Evolutionary conservation across 495 filamentous ascomycete genomes (phyloP).

Genomic region (Trichoderma erinaceum): DNA sequence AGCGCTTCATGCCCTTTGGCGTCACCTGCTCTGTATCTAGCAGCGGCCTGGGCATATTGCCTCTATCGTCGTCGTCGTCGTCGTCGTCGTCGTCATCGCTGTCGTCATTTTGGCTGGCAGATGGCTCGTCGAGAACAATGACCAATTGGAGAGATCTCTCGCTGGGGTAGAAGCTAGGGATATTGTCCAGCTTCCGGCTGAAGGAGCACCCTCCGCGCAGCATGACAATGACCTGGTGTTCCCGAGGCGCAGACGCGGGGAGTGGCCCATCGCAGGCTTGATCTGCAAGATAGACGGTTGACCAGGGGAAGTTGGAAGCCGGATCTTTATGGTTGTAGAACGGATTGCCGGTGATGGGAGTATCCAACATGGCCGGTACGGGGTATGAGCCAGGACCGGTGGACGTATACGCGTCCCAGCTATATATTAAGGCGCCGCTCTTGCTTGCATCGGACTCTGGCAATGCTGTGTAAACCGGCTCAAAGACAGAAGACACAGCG

Average conservation of each 20-base stretch:
- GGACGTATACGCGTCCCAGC: slow-evolving; percentile 49
- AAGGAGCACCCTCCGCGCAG: slow-evolving; percentile 83
- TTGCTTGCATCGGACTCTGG: slow-evolving; percentile 24
- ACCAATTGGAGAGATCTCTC: slow-evolving; percentile 65
- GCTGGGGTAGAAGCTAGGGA: slow-evolving; percentile 66
- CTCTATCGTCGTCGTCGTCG: slow-evolving; percentile 25
- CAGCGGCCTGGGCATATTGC: slow-evolving; percentile 55
- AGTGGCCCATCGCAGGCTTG: slow-evolving; percentile 61
- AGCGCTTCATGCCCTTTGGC: slow-evolving; percentile 62
- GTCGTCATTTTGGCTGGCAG: slow-evolving; percentile 22
- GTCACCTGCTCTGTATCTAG: slow-evolving; percentile 72
- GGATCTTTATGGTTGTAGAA: slow-evolving; percentile 22
- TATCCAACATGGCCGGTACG: slow-evolving; percentile 60
- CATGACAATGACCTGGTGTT: slow-evolving; percentile 77
- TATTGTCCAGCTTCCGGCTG: slow-evolving; percentile 71
- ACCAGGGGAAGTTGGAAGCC: slow-evolving; percentile 50
- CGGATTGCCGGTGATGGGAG: slow-evolving; percentile 40
- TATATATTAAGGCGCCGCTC: slow-evolving; percentile 29
- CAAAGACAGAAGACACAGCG: slow-evolving; percentile 27
- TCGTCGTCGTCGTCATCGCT: slow-evolving; percentile 32
- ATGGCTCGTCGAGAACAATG: slow-evolving; percentile 59
- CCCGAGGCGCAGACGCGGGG: slow-evolving; percentile 51
- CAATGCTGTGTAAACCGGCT: slow-evolving; percentile 18
- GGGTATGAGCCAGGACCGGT: slow-evolving; percentile 71
- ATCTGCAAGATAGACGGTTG: slow-evolving; percentile 62